Conservation (phyloP, 495 filamentous ascomycete species). For the Penicillium longicatenatum region DNA sequence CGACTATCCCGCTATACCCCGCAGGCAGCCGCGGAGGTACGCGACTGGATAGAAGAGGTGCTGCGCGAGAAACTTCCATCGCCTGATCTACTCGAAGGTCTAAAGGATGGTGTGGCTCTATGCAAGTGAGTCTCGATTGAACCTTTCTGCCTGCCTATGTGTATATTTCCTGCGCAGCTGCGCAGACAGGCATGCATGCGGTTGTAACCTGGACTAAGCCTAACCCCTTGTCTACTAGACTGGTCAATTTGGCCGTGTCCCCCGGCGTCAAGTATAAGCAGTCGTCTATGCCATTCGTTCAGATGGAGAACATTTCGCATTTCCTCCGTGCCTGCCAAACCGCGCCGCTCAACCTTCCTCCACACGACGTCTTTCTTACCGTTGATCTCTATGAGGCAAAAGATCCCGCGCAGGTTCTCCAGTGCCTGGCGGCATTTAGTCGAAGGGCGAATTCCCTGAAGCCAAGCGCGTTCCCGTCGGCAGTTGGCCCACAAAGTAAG, state of each 20-base stretch:
- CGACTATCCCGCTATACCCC: slow-evolving; percentile 94
- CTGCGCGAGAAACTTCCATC: slow-evolving; percentile 70
- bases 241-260: slow-evolving; percentile 79
- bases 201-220: slow-evolving; percentile 9
- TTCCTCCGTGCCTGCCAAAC: slow-evolving; percentile 87
- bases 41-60: slow-evolving; percentile 82
- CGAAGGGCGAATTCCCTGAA: slow-evolving; percentile 78
- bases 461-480: slow-evolving; percentile 68
- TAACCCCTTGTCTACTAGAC: slow-evolving; percentile 51
- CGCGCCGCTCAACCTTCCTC: slow-evolving; percentile 80
- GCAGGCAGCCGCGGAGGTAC: slow-evolving; percentile 82
- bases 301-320: slow-evolving; percentile 99
- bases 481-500: slow-evolving; percentile 68
- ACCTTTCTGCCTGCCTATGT: background rate
- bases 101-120: slow-evolving; percentile 88
- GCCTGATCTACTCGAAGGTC: slow-evolving; percentile 76
- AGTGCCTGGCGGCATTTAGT: slow-evolving; percentile 91
- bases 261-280: slow-evolving; percentile 79
- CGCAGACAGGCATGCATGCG: background rate
- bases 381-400: slow-evolving; percentile 97
- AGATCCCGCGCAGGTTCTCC: slow-evolving; percentile 94
- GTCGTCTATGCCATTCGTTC: slow-evolving; percentile 94
- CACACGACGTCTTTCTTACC: slow-evolving; percentile 95
- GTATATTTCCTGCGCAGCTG: background rate
- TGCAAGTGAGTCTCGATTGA: slow-evolving; percentile 70